These are phyloP conservation scores for Jaltomata sinuosa DNA, from an alignment of 257 asterid genomes.

Conservation along the genomic window DNA sequence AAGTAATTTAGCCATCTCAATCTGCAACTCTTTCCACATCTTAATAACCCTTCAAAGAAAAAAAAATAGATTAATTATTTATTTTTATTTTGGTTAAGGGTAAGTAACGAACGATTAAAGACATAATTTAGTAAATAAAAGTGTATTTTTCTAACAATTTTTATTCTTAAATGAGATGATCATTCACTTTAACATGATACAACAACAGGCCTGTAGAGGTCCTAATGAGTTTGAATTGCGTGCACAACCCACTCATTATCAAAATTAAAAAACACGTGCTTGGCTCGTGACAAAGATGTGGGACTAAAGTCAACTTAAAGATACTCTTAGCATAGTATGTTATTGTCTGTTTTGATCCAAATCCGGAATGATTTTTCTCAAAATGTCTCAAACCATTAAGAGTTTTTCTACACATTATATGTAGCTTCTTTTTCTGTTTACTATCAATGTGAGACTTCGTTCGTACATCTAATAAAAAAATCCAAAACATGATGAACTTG, in stretches of 20 bases:
- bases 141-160: not conserved
- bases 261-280: too few relatives aligned
- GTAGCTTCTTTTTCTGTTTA: not conserved
- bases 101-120: not conserved
- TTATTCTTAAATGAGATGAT: not conserved
- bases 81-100: too few relatives aligned
- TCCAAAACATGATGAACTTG: not conserved
- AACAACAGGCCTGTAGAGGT: not conserved
- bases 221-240: too few relatives aligned
- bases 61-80: too few relatives aligned
- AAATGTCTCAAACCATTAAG: not conserved
- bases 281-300: not conserved
- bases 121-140: not conserved
- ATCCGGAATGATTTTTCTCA: not conserved
- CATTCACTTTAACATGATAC: not conserved
- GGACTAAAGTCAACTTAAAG: not conserved
- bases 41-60: constrained; percentile 37
- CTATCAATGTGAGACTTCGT: not conserved
- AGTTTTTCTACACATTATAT: too few relatives aligned
- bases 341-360: not conserved
- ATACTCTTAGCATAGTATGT: not conserved
- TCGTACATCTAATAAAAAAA: not conserved
- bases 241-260: too few relatives aligned
- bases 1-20: constrained; percentile 83
- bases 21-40: constrained; percentile 93